Base-by-base conservation (phyloP, 2,329 filamentous ascomycete genomes). In the Cytospora leucostoma region DNA sequence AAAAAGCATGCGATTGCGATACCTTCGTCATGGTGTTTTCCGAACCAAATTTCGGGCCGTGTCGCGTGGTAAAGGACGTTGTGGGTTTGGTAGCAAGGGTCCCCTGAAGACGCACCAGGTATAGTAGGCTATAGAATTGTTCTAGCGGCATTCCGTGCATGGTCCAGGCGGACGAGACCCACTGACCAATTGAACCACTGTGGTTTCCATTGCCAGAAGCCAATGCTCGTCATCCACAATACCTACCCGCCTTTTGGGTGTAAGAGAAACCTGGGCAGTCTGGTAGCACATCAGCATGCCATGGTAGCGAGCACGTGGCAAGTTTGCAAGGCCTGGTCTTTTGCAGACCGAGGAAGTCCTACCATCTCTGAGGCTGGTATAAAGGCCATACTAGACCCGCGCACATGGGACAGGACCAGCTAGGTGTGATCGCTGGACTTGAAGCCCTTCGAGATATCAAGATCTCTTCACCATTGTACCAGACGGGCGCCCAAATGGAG, bases 91-190 rank as follows among this genome's bases (percentile, higher is more conserved):
- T 47, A 38, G 51, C 51, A 55, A 55, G 52, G 59, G 59, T 50
- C 33, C 59, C 59, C 12, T 61, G 51, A 5, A 21, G 2, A 2
- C 8, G 44, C 44, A 21, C 44, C 44, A 12, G 7, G 44, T 47
- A 19, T 49, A 35, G 15, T 34, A 35, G 32, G 15, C 56, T 59
- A 17, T 13, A 40, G 59, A 47, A 55, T 19, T 21, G 51, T 61
- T 55, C 59, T 61, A 61, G 59, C 59, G 59, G 19, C 51, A 19
- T 47, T 47, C 44, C 4, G n/a, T 47, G 44, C 44, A 47, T 47
- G 44, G 44, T 47, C 19, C 44, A 47, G 38, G 44, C 44, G 44
- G 44, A n/a, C n/a, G 4, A 12, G 44, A 47, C 44, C 40, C 44
- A 47, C 44, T 47, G 40, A n/a, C 17, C 40, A 44, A 21, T 8